Evolutionary conservation across 768 basidiomycete genomes (phyloP).

Genomic region (Tephrocybe sp.): DNA sequence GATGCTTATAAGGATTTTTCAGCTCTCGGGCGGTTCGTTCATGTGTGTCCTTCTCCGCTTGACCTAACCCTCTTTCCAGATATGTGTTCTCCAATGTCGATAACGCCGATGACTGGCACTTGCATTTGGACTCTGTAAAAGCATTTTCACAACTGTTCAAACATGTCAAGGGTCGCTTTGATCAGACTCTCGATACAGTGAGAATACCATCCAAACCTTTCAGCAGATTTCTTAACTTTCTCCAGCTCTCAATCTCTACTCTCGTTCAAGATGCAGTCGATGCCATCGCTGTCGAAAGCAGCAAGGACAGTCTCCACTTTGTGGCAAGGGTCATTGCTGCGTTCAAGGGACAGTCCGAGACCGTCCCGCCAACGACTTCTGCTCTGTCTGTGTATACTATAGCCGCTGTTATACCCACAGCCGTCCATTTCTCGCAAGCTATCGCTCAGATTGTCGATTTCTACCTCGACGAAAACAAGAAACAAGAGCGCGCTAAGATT

Average conservation of each 20-base stretch:
- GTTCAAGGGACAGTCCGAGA: conserved; percentile 13
- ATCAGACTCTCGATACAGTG: conserved; percentile 23
- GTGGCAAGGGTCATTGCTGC: conserved; percentile 27
- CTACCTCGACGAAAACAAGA: conserved; percentile 45
- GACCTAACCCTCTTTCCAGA: conserved; percentile 21
- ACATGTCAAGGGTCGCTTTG: conserved; percentile 30
- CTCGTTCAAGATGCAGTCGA: conserved; percentile 10
- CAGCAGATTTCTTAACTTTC: not conserved
- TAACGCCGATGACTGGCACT: conserved; percentile 45
- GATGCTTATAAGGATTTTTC: conserved; percentile 42
- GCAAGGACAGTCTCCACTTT: conserved; percentile 28
- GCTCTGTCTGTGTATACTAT: conserved; percentile 52
- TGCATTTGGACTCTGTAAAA: conserved; percentile 38
- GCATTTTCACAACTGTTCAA: conserved; percentile 29
- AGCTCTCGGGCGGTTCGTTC: conserved; percentile 48
- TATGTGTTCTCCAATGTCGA: conserved; percentile 48
- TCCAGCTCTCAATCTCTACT: not conserved
- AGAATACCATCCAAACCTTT: not conserved
- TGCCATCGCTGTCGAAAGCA: conserved; percentile 17
- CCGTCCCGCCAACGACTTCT: conserved; percentile 20
- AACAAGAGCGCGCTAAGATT: conserved; percentile 39
- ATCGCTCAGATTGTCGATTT: conserved; percentile 60
- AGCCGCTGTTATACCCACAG: conserved; percentile 54
- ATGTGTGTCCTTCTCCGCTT: not conserved
- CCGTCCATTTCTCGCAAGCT: conserved; percentile 54